Conservation (phyloP, 1,139 yeast genomes). For the Yamadazyma diddensiae region DNA sequence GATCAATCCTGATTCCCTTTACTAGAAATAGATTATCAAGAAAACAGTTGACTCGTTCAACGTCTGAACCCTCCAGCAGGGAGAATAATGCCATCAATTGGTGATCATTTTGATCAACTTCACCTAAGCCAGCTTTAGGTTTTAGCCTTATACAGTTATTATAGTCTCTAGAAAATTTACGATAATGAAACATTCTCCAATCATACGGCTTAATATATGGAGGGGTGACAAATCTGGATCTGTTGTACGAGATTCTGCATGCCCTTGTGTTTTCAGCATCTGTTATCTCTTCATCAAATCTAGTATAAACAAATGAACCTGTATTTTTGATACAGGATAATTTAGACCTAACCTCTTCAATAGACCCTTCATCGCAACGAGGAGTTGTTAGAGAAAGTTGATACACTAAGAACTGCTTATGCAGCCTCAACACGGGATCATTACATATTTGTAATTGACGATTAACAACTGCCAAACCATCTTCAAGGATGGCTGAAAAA, state of each 20-base stretch:
- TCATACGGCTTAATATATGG: background rate
- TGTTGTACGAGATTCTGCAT: background rate
- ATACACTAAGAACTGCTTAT: background rate
- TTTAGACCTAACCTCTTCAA: background rate
- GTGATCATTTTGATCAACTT: too few relatives aligned
- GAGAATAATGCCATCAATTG: too few relatives aligned
- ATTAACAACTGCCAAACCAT: conserved; percentile 14
- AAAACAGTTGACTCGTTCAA: too few relatives aligned
- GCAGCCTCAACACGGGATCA: background rate
- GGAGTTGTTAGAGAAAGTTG: background rate
- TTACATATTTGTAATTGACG: conserved; percentile 9
- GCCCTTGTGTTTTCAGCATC: background rate
- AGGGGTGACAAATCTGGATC: background rate
- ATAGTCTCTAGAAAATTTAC: too few relatives aligned
- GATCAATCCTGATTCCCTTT: too few relatives aligned
- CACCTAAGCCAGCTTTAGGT: too few relatives aligned
- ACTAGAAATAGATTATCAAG: too few relatives aligned
- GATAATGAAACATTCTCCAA: background rate
- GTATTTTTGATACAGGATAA: background rate
- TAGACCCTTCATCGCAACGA: background rate
- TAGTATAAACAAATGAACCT: background rate
- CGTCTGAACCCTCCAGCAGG: too few relatives aligned
- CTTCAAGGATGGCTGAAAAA: conserved; percentile 12
- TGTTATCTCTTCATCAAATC: background rate
- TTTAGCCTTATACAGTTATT: too few relatives aligned